Conservation (phyloP, 2,329 filamentous ascomycete genomes). For the Talaromyces sp. region DNA sequence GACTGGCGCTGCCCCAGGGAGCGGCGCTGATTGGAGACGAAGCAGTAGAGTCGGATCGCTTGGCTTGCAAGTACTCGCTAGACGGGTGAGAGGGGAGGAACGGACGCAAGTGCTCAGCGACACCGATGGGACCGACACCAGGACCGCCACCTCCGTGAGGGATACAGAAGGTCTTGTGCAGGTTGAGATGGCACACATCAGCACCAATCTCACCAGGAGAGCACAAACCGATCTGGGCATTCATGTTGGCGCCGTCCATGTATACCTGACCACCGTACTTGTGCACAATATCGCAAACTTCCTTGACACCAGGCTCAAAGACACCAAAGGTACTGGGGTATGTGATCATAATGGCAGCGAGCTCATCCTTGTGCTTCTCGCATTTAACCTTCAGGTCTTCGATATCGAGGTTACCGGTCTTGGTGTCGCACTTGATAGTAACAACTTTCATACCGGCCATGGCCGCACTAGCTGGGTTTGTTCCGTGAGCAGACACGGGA, state of each 20-base stretch:
- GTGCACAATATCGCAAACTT: conserved; percentile 82
- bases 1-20: conserved; percentile 82
- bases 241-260: conserved; percentile 99
- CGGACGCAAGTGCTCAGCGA: conserved; percentile 72
- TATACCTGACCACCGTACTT: conserved; percentile 88
- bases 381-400: conserved; percentile 83
- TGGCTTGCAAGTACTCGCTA: conserved; percentile 46
- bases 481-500: conserved; percentile 90
- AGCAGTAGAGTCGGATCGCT: conserved; percentile 44
- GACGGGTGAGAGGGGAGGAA: conserved; percentile 72
- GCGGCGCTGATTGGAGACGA: conserved; percentile 72
- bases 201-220: conserved; percentile 93
- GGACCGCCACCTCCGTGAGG: conserved; percentile 93
- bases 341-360: conserved; percentile 94
- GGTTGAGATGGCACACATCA: conserved; percentile 93
- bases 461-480: conserved; percentile 89
- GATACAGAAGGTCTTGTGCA: conserved; percentile 99
- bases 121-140: conserved; percentile 89
- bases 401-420: conserved; percentile 86
- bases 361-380: conserved; percentile 77
- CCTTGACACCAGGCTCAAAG: conserved; percentile 85
- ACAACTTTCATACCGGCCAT: conserved; percentile 97
- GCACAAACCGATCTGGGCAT: conserved; percentile 92
- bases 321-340: conserved; percentile 95
- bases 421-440: conserved; percentile 81